These are phyloP conservation scores for Mycena leptocephala DNA, from an alignment of 768 basidiomycete species.

Conservation along the genomic window DNA sequence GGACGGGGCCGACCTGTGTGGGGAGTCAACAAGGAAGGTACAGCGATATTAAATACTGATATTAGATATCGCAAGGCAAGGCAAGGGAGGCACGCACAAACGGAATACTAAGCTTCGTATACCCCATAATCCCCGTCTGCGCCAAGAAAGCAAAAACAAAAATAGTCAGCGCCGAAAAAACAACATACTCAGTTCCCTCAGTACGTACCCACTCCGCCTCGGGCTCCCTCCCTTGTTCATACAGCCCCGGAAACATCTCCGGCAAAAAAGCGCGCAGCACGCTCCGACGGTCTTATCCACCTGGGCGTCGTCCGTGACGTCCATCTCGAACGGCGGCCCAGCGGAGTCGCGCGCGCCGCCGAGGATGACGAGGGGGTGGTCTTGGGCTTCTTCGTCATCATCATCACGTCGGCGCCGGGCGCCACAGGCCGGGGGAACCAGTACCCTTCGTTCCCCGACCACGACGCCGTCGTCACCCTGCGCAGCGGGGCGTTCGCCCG, in stretches of 20 bases:
- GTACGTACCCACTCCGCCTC: conserved; percentile 94
- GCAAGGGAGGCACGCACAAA: conserved; percentile 64
- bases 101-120: conserved; percentile 73
- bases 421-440: conserved; percentile 81
- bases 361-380: conserved; percentile 76
- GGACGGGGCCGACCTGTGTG: conserved; percentile 66
- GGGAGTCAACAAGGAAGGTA: background rate
- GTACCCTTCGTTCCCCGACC: conserved; percentile 73
- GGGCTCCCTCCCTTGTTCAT: conserved; percentile 62
- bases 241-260: conserved; percentile 68
- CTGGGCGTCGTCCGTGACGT: conserved; percentile 71
- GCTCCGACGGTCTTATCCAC: conserved; percentile 65
- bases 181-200: too few species aligned
- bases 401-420: too few species aligned
- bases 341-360: conserved; percentile 75
- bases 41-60: too few species aligned
- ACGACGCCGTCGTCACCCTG: conserved; percentile 60
- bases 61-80: too few species aligned
- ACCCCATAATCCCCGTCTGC: conserved; percentile 91
- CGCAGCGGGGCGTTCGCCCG: conserved; percentile 55
- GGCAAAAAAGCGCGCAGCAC: conserved; percentile 75
- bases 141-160: background rate
- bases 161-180: conserved; percentile 6
- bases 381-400: background rate
- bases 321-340: conserved; percentile 64